Conservation (phyloP, 2,329 filamentous ascomycete species). For the Clonostachys chloroleuca region DNA sequence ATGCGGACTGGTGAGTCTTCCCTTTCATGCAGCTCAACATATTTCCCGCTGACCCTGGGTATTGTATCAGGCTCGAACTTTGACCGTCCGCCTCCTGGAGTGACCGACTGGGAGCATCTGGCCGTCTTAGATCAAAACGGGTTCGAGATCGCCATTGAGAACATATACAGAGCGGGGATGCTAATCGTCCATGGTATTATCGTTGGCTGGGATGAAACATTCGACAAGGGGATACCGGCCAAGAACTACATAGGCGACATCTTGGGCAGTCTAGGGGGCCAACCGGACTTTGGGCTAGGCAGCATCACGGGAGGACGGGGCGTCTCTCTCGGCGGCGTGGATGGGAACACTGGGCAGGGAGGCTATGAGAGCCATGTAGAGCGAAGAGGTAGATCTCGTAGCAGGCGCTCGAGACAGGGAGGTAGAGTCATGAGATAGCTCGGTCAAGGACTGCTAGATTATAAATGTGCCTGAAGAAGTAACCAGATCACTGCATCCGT, state of each 20-base stretch:
- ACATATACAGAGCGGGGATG: slow-evolving; percentile 63
- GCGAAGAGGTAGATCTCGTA: too few relatives aligned
- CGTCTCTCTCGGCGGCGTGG: slow-evolving; percentile 11
- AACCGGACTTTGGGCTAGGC: slow-evolving; percentile 60
- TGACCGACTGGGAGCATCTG: slow-evolving; percentile 54
- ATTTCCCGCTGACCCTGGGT: background rate
- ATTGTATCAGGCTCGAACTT: slow-evolving; percentile 54
- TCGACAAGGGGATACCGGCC: slow-evolving; percentile 49
- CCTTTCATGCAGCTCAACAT: too few relatives aligned
- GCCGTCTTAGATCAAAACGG: slow-evolving; percentile 57
- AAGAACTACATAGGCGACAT: slow-evolving; percentile 69
- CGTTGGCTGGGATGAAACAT: slow-evolving; percentile 54
- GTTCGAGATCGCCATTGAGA: slow-evolving; percentile 58
- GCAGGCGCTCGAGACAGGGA: too few relatives aligned
- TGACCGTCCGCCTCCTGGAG: slow-evolving; percentile 59
- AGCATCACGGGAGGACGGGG: slow-evolving; percentile 31
- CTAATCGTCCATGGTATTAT: slow-evolving; percentile 63
- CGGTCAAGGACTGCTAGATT: too few relatives aligned
- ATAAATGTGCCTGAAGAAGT: too few relatives aligned
- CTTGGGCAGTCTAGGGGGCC: slow-evolving; percentile 62
- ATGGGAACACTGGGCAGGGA: too few relatives aligned
- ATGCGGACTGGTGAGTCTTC: slow-evolving; percentile 51
- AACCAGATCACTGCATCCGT: too few relatives aligned
- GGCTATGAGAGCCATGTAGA: too few relatives aligned
- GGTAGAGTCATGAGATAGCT: too few relatives aligned